A percentile compares a stretch with the other conserved stretches of the same genome.
phyloP scores from a whole-genome alignment of 257 asterid genomes.

The Pogostemon cablin region DNA sequence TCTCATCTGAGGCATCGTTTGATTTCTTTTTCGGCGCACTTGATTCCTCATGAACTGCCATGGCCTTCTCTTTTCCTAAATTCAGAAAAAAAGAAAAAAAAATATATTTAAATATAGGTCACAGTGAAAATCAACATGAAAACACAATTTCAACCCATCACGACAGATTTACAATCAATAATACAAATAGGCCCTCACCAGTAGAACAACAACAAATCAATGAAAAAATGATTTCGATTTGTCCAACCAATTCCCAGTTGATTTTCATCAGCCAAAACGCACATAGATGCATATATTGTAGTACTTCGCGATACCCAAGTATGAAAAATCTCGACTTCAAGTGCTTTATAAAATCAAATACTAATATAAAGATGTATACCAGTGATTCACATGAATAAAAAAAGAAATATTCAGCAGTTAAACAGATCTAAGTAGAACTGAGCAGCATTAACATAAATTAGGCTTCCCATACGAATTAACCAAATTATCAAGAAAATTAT shows the following conservation, averaged over 20 bases:
- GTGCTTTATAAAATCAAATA: slow-evolving; percentile 13
- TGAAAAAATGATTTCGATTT: slow-evolving; percentile 2
- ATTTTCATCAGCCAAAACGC: slow-evolving; percentile 18
- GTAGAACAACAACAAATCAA: slow-evolving; percentile 4
- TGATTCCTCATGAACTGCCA: slow-evolving; percentile 61
- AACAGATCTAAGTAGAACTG: slow-evolving; percentile 31
- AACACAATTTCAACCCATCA: not conserved
- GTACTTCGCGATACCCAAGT: slow-evolving; percentile 7
- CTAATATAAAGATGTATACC: not conserved
- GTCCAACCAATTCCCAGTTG: not conserved
- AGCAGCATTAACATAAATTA: slow-evolving; percentile 11
- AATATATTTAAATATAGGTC: not conserved
- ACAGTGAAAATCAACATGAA: slow-evolving; percentile 5
- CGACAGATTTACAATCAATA: not conserved
- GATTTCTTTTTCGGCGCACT: slow-evolving; percentile 50
- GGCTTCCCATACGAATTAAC: not conserved
- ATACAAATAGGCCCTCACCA: not conserved
- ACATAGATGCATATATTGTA: slow-evolving; percentile 18
- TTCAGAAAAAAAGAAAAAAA: slow-evolving; percentile 15
- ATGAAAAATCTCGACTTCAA: slow-evolving; percentile 1
- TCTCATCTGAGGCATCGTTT: slow-evolving; percentile 52
- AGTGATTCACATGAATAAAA: not conserved
- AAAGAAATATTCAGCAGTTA: not conserved
- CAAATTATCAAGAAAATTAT: not conserved
- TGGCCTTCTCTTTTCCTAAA: slow-evolving; percentile 39